Base-by-base conservation (phyloP, 441 rosid genomes). In the Populus hybrid region DNA sequence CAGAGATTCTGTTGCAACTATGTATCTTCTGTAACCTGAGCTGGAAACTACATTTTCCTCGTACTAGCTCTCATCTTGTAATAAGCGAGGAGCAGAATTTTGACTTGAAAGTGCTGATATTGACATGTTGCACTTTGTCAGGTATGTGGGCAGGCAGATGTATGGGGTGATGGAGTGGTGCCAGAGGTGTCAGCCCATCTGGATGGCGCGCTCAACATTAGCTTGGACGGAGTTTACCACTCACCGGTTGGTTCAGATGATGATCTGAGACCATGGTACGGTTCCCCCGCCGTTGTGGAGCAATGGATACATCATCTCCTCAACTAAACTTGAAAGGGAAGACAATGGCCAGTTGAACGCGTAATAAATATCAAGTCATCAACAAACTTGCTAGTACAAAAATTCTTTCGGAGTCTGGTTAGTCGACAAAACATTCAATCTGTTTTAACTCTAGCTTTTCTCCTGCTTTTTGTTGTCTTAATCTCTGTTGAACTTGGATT, bases 111-210 rank as follows among this genome's bases (percentile, higher is more conserved):
- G 59, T 64, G 64, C 38, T 74, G 45, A 40, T 31, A 42, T 74
- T 63, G 20, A 7, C n/a, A 35, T 64, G 20, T 36, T 70, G 40
- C 24, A 20, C 35, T 20, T n/a, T 64, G 45, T 64, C 85, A 92
- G 94, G 97, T 95, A 33, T 93, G 97, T 24, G 97, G 97, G 79
- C 80, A 82, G 83, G 97, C 97, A 78, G 92, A 91, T 80, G 98
- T 91, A 23, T 93, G 98, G 99, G 99, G 99, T 10, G 99, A 93
- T 80, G 98, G 99, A 69, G 97, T 95, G 21, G 99, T 95, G 68
- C 99, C 97, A 2, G 98, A 92, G 84, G 87, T 76, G 74, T 90
- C 98, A 24, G 97, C 98, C 6, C 91, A 92, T 82, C 82, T 93
- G 53, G 92, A 91, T 3, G 98, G 98, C 28, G 97, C 97, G 6